Evolutionary conservation across 106 monocot genomes (phyloP).

Genomic region (Phalaenopsis aphrodite): DNA sequence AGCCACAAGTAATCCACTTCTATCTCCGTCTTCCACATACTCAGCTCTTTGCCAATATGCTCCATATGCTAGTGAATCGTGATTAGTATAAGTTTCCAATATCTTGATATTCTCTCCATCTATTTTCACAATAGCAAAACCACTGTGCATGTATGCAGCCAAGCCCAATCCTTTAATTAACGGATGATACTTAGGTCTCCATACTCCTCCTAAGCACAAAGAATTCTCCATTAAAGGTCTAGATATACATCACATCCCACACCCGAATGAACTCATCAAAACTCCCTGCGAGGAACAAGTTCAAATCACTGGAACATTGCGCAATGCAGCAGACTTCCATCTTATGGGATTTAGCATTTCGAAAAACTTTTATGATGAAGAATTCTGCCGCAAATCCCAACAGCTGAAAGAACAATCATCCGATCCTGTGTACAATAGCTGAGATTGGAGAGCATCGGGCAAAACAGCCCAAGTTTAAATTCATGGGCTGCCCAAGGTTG

Average conservation of each 20-base stretch:
- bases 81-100: constrained; percentile 64
- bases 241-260: constrained; percentile 67
- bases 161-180: constrained; percentile 28
- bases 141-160: constrained; percentile 99
- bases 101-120: constrained; percentile 22
- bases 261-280: constrained; percentile 83
- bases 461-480: constrained; percentile 66
- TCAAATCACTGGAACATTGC: constrained; percentile 31
- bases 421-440: constrained; percentile 72
- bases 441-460: constrained; percentile 42
- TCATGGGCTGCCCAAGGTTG: constrained; percentile 70
- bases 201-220: constrained; percentile 72
- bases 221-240: constrained; percentile 47
- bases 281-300: constrained; percentile 69
- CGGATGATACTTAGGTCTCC: constrained; percentile 86
- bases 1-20: constrained; percentile 39
- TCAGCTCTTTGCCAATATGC: constrained; percentile 70
- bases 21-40: not conserved
- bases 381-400: constrained; percentile 68
- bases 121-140: constrained; percentile 58
- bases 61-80: constrained; percentile 89
- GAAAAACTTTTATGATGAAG: constrained; percentile 40
- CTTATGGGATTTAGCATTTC: constrained; percentile 71
- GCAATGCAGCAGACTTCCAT: constrained; percentile 94
- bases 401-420: constrained; percentile 80